Base-by-base conservation (phyloP, 1,284 basidiomycete species). In the Sparassis latifolia region DNA sequence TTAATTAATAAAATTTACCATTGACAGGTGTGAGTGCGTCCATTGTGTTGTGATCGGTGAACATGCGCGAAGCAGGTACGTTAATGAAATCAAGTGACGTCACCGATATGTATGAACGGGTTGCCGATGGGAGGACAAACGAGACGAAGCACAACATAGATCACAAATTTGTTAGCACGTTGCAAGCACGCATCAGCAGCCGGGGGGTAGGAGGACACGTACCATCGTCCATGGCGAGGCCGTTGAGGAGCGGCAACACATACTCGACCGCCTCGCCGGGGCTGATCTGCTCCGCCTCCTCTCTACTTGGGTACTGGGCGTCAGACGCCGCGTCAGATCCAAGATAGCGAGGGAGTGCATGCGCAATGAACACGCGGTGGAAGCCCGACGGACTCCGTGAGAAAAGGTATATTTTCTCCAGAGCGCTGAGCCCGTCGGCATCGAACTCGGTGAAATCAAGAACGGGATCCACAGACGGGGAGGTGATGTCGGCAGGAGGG, bases 361-460 rank as follows among this genome's bases (percentile, higher is more conserved):
- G 84, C 1, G 86, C 82, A 58, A 97, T 95, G 66, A 89, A 93
- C 33, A 92, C 80, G 38, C 82, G 78, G 63, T 97, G 94, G 63
- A 92, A 92, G 10, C 83, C 73, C 50, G 88, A 84, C 57, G 86
- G 86, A 67, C 92, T 95, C 60, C 89, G 82, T 54, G 90, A 89
- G 62, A 93, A 93, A 31, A 98, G 78, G 70, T 97, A 98, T 58
- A 97, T 97, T 62, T 90, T 88, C 71, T 99, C 95, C 33, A 97
- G 80, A 20, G 88, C 79, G 64, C 73, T 90, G 49, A 96, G 78
- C 50, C 83, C 80, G 61, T 94, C 89, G 53, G 86, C 81, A 51
- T 87, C 84, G 58, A 87, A 68, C 51, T 66, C 63, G n/a, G 65
- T 57, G 44, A 66, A 62, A 47, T 65, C 64, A 47, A 66, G 50